phyloP scores from a whole-genome alignment of 2,329 filamentous ascomycete species.

The Penicillium griseofulvum region DNA sequence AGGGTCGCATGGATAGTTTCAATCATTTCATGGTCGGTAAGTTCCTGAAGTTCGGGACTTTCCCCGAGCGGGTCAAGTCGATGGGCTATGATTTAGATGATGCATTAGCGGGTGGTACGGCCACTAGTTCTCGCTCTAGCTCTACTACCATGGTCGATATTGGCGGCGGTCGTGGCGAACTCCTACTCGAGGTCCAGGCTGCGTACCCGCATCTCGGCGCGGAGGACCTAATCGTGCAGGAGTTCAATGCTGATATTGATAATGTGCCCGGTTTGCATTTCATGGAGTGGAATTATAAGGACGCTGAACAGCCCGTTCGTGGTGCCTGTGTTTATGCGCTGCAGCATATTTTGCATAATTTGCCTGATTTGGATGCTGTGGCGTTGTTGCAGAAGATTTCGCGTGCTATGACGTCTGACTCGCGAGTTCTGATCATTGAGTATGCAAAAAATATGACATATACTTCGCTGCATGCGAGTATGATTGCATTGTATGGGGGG shows the following conservation, averaged over 20 bases:
- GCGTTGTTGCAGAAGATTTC: conserved; percentile 38
- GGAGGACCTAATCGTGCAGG: conserved; percentile 35
- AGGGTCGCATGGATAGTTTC: conserved; percentile 41
- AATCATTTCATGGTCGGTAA: conserved; percentile 43
- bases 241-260: conserved; percentile 35
- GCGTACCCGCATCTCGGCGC: conserved; percentile 29
- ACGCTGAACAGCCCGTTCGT: conserved; percentile 31
- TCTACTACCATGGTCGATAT: conserved; percentile 36
- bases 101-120: conserved; percentile 12
- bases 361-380: conserved; percentile 37
- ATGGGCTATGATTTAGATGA: conserved; percentile 35
- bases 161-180: conserved; percentile 38
- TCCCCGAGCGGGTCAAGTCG: conserved; percentile 30
- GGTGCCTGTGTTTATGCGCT: conserved; percentile 36
- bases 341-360: conserved; percentile 39
- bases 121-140: conserved; percentile 4
- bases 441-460: conserved; percentile 38
- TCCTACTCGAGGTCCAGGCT: conserved; percentile 38
- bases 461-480: conserved; percentile 37
- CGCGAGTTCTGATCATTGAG: conserved; percentile 37
- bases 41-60: conserved; percentile 34
- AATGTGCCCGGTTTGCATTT: conserved; percentile 28
- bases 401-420: conserved; percentile 34
- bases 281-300: conserved; percentile 39
- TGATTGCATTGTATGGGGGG: conserved; percentile 38